These are phyloP conservation scores for Pichia thaimueangensis DNA, from an alignment of 805 yeast species.

Conservation along the genomic window DNA sequence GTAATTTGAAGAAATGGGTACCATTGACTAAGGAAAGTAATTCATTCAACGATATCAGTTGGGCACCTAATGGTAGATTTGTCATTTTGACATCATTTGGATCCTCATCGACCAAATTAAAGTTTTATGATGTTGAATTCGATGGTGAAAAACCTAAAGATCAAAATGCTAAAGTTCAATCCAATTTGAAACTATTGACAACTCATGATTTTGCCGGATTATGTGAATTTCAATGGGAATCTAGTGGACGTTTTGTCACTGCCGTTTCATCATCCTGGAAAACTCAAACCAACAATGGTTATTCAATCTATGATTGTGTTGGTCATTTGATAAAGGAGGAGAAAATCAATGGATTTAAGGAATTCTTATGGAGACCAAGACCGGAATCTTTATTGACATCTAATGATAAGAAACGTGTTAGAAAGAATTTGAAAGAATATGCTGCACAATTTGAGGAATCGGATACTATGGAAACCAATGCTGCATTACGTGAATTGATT, in stretches of 20 bases:
- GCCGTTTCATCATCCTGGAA: constrained; percentile 85
- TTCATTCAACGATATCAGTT: constrained; percentile 55
- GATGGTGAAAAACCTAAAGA: constrained; percentile 53
- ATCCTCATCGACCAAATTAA: constrained; percentile 51
- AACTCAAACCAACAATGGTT: constrained; percentile 85
- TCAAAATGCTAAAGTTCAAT: constrained; percentile 42
- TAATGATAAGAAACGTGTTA: constrained; percentile 81
- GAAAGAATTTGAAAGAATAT: constrained; percentile 83
- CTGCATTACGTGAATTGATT: constrained; percentile 85
- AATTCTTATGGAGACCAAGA: constrained; percentile 96
- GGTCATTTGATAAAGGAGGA: constrained; percentile 77
- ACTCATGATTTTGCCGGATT: constrained; percentile 66
- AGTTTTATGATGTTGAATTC: constrained; percentile 80
- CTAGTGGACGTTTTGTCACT: constrained; percentile 86
- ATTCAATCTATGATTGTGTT: constrained; percentile 75
- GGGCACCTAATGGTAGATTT: constrained; percentile 94
- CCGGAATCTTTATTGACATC: constrained; percentile 72
- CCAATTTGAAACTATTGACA: constrained; percentile 56
- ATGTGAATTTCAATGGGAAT: constrained; percentile 89
- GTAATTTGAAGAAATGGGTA: constrained; percentile 33
- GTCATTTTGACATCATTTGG: constrained; percentile 45
- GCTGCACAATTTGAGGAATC: constrained; percentile 88
- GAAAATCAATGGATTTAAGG: constrained; percentile 73
- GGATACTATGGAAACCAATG: constrained; percentile 93
- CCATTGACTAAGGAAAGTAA: constrained; percentile 51